phyloP scores from a whole-genome alignment of 352 stramenopile genomes.

The Globisporangium lucens region DNA sequence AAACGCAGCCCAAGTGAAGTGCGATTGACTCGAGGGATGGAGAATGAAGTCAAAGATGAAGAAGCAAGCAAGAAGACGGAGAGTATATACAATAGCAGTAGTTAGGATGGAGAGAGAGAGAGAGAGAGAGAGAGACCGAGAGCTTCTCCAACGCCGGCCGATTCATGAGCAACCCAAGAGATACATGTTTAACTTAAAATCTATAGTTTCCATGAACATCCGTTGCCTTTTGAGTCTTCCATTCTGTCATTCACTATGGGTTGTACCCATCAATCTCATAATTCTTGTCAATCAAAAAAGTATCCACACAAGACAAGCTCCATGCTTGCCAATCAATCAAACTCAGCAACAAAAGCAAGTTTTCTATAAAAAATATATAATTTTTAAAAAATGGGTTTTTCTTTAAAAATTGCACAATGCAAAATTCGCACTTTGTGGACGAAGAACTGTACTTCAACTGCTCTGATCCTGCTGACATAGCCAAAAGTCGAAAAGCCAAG shows the following conservation, averaged over 20 bases:
- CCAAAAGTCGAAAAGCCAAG: not conserved
- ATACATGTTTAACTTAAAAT: conserved; percentile 11
- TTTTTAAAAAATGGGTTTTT: too few relatives aligned
- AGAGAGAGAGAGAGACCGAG: conserved; percentile 4
- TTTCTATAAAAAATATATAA: too few relatives aligned
- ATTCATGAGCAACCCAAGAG: not conserved
- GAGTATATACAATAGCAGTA: conserved; percentile 1
- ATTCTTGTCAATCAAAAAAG: not conserved
- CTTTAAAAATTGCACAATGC: too few relatives aligned
- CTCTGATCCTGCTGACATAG: not conserved
- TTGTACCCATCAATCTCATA: not conserved
- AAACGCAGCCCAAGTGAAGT: not conserved
- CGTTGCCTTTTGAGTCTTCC: not conserved
- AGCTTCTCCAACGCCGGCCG: not conserved
- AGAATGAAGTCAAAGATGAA: not conserved
- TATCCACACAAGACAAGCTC: too few relatives aligned
- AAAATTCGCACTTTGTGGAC: not conserved
- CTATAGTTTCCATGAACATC: conserved; percentile 2
- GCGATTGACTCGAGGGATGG: not conserved
- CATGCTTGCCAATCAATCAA: not conserved
- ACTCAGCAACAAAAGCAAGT: not conserved
- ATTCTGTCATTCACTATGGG: not conserved
- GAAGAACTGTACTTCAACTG: not conserved
- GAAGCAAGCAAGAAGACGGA: not conserved
- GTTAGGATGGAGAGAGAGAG: conserved; percentile 7